These are phyloP conservation scores for Ascodesmis nigricans DNA, from an alignment of 495 filamentous ascomycete genomes.

Conservation along the genomic window DNA sequence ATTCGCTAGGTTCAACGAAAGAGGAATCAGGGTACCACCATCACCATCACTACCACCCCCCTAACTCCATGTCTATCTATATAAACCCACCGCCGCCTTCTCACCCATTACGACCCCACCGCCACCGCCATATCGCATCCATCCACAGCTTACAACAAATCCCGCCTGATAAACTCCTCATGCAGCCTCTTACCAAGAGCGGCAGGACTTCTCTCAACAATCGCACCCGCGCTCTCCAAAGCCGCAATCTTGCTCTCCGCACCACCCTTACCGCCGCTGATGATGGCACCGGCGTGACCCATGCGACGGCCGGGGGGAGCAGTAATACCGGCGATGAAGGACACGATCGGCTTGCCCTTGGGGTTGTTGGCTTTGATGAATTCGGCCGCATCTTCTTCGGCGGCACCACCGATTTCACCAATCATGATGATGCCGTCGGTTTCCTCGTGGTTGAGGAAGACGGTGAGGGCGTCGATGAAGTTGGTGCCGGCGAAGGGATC, in stretches of 20 bases:
- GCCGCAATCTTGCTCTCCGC: conserved; percentile 94
- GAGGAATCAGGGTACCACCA: too few relatives aligned
- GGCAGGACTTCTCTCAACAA: conserved; percentile 91
- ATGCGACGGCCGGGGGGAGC: conserved; percentile 90
- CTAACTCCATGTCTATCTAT: too few relatives aligned
- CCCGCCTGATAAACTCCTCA: conserved; percentile 84
- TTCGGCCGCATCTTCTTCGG: conserved; percentile 93
- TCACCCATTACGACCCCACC: background rate
- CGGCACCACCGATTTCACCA: conserved; percentile 92
- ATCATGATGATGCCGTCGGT: conserved; percentile 99
- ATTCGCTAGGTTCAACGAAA: too few relatives aligned
- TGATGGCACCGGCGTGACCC: conserved; percentile 96
- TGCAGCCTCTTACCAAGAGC: conserved; percentile 75
- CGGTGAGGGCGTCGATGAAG: conserved; percentile 96
- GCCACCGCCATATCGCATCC: conserved; percentile 2
- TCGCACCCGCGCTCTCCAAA: conserved; percentile 75
- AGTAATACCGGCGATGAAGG: conserved; percentile 95
- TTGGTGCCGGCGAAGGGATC: conserved; percentile 98
- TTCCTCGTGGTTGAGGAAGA: conserved; percentile 89
- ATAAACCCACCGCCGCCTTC: too few relatives aligned
- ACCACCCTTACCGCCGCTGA: conserved; percentile 89
- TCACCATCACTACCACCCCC: too few relatives aligned
- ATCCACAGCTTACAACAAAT: conserved; percentile 49
- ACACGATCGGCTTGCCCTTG: conserved; percentile 82
- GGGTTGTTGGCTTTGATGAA: conserved; percentile 83